phyloP scores from a whole-genome alignment of 2,329 filamentous ascomycete genomes.

The Pezizomycotina sp. region DNA sequence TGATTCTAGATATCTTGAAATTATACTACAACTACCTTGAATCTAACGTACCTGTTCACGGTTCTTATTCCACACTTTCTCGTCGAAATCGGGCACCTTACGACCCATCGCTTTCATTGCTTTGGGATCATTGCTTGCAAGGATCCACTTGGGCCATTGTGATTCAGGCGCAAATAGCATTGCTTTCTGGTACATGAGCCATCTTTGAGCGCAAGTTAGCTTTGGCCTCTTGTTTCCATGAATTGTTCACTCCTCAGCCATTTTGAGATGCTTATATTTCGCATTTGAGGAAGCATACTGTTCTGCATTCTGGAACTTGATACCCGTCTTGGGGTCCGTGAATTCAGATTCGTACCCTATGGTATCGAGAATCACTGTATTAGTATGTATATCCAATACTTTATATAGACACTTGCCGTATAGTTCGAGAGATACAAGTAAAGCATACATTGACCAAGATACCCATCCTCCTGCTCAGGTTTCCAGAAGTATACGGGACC shows the following conservation, averaged over 20 bases:
- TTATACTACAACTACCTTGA: slow-evolving; percentile 40
- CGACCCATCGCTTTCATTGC: slow-evolving; percentile 40
- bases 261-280: background rate
- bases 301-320: slow-evolving; percentile 37
- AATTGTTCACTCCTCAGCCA: slow-evolving; percentile 10
- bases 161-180: slow-evolving; percentile 33
- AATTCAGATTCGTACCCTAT: no score
- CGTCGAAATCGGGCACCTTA: slow-evolving; percentile 38
- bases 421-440: slow-evolving; percentile 41
- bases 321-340: slow-evolving; percentile 25
- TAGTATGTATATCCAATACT: no score
- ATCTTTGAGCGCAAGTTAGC: slow-evolving; percentile 28
- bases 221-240: slow-evolving; percentile 17
- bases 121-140: no score
- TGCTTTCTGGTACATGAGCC: slow-evolving; percentile 42
- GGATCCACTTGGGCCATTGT: background rate
- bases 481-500: slow-evolving; percentile 34
- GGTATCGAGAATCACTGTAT: no score
- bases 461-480: slow-evolving; percentile 36
- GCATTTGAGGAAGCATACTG: slow-evolving; percentile 29
- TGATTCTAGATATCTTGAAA: no score
- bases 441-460: slow-evolving; percentile 51
- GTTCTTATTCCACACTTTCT: slow-evolving; percentile 36
- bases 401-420: slow-evolving; percentile 26
- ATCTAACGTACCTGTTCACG: no score